phyloP scores from a whole-genome alignment of 31 red algal species.

The Endocladia muricata region DNA sequence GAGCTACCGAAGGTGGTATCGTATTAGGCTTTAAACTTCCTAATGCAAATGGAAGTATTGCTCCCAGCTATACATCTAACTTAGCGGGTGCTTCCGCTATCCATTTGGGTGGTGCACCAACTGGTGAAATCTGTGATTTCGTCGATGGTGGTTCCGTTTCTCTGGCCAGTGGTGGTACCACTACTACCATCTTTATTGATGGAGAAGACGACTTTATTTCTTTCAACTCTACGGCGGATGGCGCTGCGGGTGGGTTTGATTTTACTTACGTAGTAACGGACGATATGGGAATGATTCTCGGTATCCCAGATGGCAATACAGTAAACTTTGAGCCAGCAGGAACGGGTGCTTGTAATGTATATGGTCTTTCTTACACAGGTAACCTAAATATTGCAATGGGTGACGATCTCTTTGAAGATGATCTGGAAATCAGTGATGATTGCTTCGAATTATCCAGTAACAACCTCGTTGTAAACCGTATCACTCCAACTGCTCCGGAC shows the following conservation, averaged over 20 bases:
- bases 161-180: background rate
- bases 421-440: background rate
- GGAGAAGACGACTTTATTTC: background rate
- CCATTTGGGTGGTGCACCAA: background rate
- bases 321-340: background rate
- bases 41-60: too few relatives aligned
- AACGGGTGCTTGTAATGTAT: background rate
- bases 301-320: background rate
- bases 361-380: background rate
- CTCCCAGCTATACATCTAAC: too few relatives aligned
- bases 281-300: background rate
- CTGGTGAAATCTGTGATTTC: background rate
- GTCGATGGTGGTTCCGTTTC: background rate
- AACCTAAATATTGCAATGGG: conserved; percentile 5
- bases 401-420: background rate
- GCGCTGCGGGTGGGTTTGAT: background rate
- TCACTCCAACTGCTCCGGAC: background rate
- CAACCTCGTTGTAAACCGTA: background rate
- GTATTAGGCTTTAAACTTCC: too few relatives aligned
- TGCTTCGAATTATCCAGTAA: background rate
- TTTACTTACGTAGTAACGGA: conserved; percentile 2
- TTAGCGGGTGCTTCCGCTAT: background rate
- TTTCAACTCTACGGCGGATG: background rate
- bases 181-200: background rate
- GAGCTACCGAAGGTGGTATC: too few relatives aligned